Base-by-base conservation (phyloP, 352 stramenopile species). In the Pythium folliculosum region DNA sequence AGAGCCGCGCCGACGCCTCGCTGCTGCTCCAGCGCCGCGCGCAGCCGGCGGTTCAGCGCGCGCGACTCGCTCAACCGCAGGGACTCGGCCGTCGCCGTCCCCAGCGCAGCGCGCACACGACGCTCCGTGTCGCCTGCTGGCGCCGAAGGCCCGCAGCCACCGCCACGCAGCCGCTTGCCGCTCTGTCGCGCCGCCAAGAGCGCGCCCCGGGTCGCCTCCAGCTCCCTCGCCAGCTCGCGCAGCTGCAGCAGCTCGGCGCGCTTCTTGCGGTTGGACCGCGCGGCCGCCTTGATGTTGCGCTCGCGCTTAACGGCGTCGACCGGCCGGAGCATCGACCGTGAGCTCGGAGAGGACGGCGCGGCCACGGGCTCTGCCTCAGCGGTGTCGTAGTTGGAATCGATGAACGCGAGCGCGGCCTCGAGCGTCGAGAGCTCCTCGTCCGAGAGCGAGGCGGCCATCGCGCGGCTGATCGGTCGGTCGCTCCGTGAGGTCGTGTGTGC, bases 371-470 rank as follows among this genome's bases (percentile, higher is more conserved):
- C 12, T 2, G 35, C 1, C 27, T 32, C 35, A 40, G 8, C 8
- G 35, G 2, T 8, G 13, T 14, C 12, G n/a, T 60, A 61, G 54
- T 61, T 37, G n/a, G 54, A 21, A 22, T 61, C 54, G 23, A 61
- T 38, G 54, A 61, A 61, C 54, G 54, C 54, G 38, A 61, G 54
- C 54, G 54, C 54, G 5, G 35, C 54, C 35, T 61, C 54, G 38
- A 61, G 54, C 54, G 54, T 61, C 35, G 40, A 49, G 17, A n/a
- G 54, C 6, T 49, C 40, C 21, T 61, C 54, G 35, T 61, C 54
- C 8, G 27, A 32, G 27, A 32, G 27, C 27, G 27, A 6, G 27
- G 27, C 27, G 27, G 27, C 27, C 27, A 32, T 32, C 27, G 27
- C 5, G 27, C 27, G 27, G 27, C n/a, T n/a, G n/a, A 32, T 32